Percentiles rank a stretch among this genome's conserved stretches.
Conservation (phyloP, 2,329 filamentous ascomycete genomes). For the Coleophoma cylindrospora region DNA sequence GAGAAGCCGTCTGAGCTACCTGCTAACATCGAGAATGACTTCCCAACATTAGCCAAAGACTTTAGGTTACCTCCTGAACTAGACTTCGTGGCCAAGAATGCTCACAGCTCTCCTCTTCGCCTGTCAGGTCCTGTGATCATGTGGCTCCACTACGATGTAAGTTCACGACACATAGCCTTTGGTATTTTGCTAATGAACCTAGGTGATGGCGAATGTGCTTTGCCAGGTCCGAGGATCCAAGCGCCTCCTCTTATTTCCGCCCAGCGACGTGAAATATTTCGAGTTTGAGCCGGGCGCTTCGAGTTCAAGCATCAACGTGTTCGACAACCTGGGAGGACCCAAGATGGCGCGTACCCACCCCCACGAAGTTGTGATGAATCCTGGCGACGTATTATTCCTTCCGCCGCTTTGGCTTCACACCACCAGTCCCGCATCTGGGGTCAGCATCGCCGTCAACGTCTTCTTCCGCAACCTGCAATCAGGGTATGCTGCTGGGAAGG, state of each 20-base stretch:
- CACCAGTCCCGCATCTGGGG: conserved; percentile 48
- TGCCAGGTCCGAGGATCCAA: conserved; percentile 75
- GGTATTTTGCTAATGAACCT: conserved; percentile 9
- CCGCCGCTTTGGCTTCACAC: conserved; percentile 84
- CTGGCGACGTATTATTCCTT: conserved; percentile 76
- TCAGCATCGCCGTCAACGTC: conserved; percentile 80
- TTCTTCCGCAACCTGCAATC: conserved; percentile 72
- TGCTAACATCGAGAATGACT: conserved; percentile 67
- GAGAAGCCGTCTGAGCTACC: conserved; percentile 64
- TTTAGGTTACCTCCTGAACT: conserved; percentile 65
- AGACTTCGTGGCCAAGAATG: conserved; percentile 49
- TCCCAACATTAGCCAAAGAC: conserved; percentile 62
- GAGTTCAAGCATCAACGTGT: conserved; percentile 73
- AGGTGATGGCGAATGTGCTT: conserved; percentile 84
- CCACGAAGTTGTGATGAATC: conserved; percentile 58
- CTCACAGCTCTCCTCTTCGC: conserved; percentile 74
- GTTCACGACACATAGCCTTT: conserved; percentile 13
- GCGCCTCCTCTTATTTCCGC: conserved; percentile 71
- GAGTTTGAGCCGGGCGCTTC: conserved; percentile 72
- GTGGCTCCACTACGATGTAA: conserved; percentile 86
- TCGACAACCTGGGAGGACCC: conserved; percentile 40
- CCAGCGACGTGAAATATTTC: conserved; percentile 65
- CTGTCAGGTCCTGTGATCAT: conserved; percentile 78
- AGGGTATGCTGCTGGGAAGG: conserved; percentile 68
- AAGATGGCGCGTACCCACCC: conserved; percentile 50